Percentiles rank a stretch among this genome's conserved stretches.
Evolutionary conservation across 768 basidiomycete species (phyloP).

Genomic region (Lactarius evosmus): DNA sequence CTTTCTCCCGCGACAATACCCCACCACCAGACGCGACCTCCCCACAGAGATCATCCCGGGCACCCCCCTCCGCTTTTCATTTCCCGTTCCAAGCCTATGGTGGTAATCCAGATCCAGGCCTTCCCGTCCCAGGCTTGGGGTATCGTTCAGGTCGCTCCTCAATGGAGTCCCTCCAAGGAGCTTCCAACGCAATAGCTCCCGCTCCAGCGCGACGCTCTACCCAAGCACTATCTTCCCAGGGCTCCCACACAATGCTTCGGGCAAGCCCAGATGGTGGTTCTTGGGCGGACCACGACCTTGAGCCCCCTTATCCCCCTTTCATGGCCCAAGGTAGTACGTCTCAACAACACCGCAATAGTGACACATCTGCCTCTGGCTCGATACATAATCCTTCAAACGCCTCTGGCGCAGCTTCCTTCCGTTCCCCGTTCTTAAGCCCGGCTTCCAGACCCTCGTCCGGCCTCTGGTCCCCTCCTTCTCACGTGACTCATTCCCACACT

Average conservation of each 20-base stretch:
- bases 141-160: constrained; percentile 40
- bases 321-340: constrained; percentile 20
- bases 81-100: constrained; percentile 60
- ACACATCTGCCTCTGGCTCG: not conserved
- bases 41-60: constrained; percentile 15
- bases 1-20: constrained; percentile 28
- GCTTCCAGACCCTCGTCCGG: constrained; percentile 60
- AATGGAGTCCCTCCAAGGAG: constrained; percentile 36
- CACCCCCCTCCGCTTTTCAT: constrained; percentile 43
- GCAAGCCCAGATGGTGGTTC: constrained; percentile 31
- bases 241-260: constrained; percentile 27
- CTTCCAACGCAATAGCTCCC: constrained; percentile 18
- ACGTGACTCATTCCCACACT: constrained; percentile 33
- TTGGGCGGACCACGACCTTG: constrained; percentile 20
- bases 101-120: constrained; percentile 63
- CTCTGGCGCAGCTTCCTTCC: constrained; percentile 39
- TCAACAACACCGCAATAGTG: constrained; percentile 9
- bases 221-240: constrained; percentile 30
- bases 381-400: not conserved
- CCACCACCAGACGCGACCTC: constrained; percentile 21
- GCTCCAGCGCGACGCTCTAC: constrained; percentile 30
- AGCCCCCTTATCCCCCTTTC: constrained; percentile 23
- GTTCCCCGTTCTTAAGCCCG: constrained; percentile 67
- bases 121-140: constrained; percentile 38
- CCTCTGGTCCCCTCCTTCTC: constrained; percentile 62